phyloP scores from a whole-genome alignment of 2,329 filamentous ascomycete species.

The Curvularia verruculosa region DNA sequence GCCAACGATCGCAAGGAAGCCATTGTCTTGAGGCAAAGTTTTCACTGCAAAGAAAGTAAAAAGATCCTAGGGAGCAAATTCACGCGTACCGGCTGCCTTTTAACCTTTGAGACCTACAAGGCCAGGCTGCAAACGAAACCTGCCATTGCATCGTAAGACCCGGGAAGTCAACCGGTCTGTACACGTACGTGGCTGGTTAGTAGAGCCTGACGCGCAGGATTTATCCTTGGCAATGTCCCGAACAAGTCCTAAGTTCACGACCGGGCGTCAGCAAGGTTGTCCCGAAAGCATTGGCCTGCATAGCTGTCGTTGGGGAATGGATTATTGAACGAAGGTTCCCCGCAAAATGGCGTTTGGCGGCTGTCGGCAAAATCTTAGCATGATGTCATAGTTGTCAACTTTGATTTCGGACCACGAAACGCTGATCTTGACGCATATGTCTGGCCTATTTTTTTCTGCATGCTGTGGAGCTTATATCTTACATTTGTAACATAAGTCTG shows the following conservation, averaged over 20 bases:
- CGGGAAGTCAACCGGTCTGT: slow-evolving; percentile 10
- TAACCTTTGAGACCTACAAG: slow-evolving; percentile 9
- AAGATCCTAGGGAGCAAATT: not conserved
- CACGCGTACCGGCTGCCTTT: slow-evolving; percentile 4
- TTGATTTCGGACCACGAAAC: slow-evolving; percentile 17
- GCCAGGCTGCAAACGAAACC: slow-evolving; percentile 21
- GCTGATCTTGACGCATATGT: slow-evolving; percentile 1
- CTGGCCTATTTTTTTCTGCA: not conserved
- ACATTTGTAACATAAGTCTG: not conserved
- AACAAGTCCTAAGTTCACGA: slow-evolving; percentile 4
- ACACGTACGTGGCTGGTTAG: slow-evolving; percentile 31
- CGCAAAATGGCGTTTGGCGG: slow-evolving; percentile 24
- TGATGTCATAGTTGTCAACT: slow-evolving; percentile 29
- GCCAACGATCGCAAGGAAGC: slow-evolving; percentile 20
- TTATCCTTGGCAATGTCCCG: slow-evolving; percentile 13
- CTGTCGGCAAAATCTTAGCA: slow-evolving; percentile 17
- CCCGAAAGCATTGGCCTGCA: slow-evolving; percentile 5
- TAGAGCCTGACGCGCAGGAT: slow-evolving; percentile 4
- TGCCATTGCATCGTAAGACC: slow-evolving; percentile 12
- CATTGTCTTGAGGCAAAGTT: slow-evolving; percentile 10
- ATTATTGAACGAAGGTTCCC: slow-evolving; percentile 15
- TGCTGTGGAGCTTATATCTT: not conserved
- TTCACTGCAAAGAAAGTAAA: slow-evolving; percentile 8
- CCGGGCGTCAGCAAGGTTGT: slow-evolving; percentile 9
- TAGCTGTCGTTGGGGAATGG: slow-evolving; percentile 7